A percentile compares a stretch with the other conserved stretches of the same genome.
Conservation (phyloP, 129 eudicot species). For the Arctium minus region DNA sequence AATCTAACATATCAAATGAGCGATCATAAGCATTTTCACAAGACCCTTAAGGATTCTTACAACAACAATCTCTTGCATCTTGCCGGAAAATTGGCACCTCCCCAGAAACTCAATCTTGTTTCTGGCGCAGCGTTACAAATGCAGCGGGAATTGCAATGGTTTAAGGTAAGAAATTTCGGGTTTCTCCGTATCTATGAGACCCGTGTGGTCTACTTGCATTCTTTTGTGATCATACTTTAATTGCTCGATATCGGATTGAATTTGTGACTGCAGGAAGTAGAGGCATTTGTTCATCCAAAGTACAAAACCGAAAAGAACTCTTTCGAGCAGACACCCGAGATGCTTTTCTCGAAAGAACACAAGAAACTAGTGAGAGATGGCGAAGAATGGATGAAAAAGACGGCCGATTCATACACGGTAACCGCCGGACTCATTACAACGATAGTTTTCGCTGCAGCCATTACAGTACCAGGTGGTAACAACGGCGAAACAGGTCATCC, state of each 20-base stretch:
- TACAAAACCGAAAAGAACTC: slow-evolving; percentile 36
- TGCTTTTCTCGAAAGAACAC: slow-evolving; percentile 32
- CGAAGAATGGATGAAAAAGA: slow-evolving; percentile 39
- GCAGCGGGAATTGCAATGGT: slow-evolving; percentile 52
- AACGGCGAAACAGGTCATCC: slow-evolving; percentile 33
- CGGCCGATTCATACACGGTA: slow-evolving; percentile 37
- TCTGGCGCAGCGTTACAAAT: slow-evolving; percentile 51
- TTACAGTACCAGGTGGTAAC: slow-evolving; percentile 41
- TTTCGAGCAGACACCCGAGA: slow-evolving; percentile 26
- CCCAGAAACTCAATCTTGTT: slow-evolving; percentile 36
- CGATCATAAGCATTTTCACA: slow-evolving; percentile 30
- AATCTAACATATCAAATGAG: slow-evolving; percentile 38
- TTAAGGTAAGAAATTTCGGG: slow-evolving; percentile 24
- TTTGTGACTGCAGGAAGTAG: slow-evolving; percentile 14
- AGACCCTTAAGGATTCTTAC: slow-evolving; percentile 25
- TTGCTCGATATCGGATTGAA: neutral
- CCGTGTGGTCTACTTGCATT: neutral
- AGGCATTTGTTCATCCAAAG: slow-evolving; percentile 31
- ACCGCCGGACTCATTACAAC: slow-evolving; percentile 35
- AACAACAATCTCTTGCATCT: slow-evolving; percentile 42
- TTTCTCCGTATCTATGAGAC: neutral
- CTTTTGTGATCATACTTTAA: neutral
- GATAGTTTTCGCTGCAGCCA: slow-evolving; percentile 36
- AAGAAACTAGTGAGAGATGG: slow-evolving; percentile 26
- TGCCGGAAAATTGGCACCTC: slow-evolving; percentile 40